Evolutionary conservation across 257 asterid species (phyloP), one percentile per base, ranked within the genome.

Genomic region (Coffea eugenioides): DNA sequence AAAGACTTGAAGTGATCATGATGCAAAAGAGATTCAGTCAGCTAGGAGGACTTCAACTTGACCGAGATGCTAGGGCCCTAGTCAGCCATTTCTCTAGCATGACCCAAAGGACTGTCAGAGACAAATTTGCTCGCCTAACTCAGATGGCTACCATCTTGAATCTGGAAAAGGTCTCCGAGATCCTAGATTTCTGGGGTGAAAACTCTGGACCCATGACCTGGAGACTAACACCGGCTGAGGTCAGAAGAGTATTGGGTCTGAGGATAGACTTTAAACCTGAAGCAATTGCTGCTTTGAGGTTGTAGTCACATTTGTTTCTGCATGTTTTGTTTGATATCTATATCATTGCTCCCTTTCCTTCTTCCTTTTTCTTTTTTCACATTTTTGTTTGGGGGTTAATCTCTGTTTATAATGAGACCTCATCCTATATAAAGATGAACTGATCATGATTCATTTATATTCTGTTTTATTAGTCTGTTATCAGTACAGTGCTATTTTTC

Each of bases 131-230:
- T 34, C 94, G 97, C 69, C 90, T 95, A 52, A 95, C 98, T 9
- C 98, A 95, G 89, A 95, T 95, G 99, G 99, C 98, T 51, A 93
- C 97, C 43, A 90, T 95, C 79, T 87, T 95, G 39, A 95, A 95
- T 89, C 81, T 95, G 84, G 99, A 93, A 85, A 95, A 93, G 78
- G 99, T 95, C 46, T 95, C 97, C 0, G 99, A 95, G 88, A 95
- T 95, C 82, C 86, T 95, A 86, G 99, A 95, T 86, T 95, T 95
- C 91, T 95, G 99, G 99, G 97, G 99, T 49, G 99, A 95, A 87
- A 94, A 95, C 84, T 88, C 98, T 10, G 97, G 98, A 82, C 97
- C 98, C 75, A 92, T 95, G 98, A 93, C 99, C 56, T 95, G 99
- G 97, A 88, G 98, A 82, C 85, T 95, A 27, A 93, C 97, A 84